Evolutionary conservation across 2,329 filamentous ascomycete species (phyloP).

Genomic region (Cercospora zeae-maydis): DNA sequence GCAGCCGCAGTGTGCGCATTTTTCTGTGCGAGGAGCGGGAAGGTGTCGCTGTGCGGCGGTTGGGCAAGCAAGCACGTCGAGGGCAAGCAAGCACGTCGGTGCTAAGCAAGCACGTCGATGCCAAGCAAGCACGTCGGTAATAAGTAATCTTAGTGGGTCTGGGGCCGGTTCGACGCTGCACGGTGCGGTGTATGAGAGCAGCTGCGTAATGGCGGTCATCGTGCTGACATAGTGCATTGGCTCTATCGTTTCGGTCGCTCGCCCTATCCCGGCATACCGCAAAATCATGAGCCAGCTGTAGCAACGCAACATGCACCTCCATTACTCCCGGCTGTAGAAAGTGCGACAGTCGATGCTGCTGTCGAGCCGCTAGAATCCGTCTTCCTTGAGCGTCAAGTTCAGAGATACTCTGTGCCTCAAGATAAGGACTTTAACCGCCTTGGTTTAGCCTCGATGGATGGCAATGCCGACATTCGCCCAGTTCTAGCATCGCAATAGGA

Average conservation of each 20-base stretch:
- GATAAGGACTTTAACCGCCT: neutral
- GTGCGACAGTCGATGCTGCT: conserved; percentile 26
- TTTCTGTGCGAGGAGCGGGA: no score
- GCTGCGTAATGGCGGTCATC: no score
- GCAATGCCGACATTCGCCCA: neutral
- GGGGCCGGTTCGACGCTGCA: no score
- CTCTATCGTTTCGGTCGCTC: conserved; percentile 25
- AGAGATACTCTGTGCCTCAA: neutral
- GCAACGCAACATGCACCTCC: conserved; percentile 33
- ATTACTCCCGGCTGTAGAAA: conserved; percentile 35
- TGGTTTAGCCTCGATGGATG: neutral
- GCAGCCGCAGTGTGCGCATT: no score
- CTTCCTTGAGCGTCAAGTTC: no score
- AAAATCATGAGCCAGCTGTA: conserved; percentile 37
- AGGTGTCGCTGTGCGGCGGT: no score
- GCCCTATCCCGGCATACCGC: conserved; percentile 39
- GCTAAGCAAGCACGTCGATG: no score
- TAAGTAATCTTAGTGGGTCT: no score
- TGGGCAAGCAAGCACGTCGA: no score
- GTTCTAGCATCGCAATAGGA: neutral
- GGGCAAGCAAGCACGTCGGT: no score
- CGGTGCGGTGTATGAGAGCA: no score
- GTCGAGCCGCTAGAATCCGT: conserved; percentile 11
- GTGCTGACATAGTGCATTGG: conserved; percentile 33
- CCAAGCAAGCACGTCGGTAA: no score